Evolutionary conservation across 768 basidiomycete species (phyloP).

Genomic region (Phallus indusiatus): DNA sequence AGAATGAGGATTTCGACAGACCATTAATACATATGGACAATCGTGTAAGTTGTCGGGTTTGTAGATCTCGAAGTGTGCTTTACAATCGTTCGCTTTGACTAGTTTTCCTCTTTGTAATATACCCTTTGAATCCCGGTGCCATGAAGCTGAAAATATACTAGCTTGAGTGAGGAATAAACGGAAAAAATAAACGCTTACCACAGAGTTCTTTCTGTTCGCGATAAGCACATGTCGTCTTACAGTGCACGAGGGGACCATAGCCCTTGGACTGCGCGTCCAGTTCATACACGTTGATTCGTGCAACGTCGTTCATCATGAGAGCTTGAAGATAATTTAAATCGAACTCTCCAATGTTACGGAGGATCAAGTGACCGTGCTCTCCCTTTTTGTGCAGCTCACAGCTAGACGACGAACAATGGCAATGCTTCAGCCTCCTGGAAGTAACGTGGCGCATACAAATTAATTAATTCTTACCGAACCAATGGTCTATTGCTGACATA

Average conservation of each 20-base stretch:
- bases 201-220: conserved; percentile 14
- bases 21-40: conserved; percentile 11
- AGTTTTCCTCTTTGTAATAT: conserved; percentile 10
- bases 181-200: conserved; percentile 9
- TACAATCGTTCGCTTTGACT: not conserved
- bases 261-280: conserved; percentile 4
- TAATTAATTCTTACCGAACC: conserved; percentile 11
- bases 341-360: conserved; percentile 17
- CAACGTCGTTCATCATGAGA: conserved; percentile 8
- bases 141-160: conserved; percentile 5
- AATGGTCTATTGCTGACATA: conserved; percentile 14
- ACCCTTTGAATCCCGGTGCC: conserved; percentile 16
- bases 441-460: too few species aligned
- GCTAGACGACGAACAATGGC: too few species aligned
- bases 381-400: too few species aligned
- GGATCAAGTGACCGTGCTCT: conserved; percentile 12
- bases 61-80: conserved; percentile 7
- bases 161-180: not conserved
- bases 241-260: conserved; percentile 18
- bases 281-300: conserved; percentile 2
- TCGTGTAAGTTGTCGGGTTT: conserved; percentile 6
- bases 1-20: conserved; percentile 12
- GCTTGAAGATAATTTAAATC: conserved; percentile 17
- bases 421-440: too few species aligned
- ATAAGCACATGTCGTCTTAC: conserved; percentile 12